Conservation (phyloP, 345 rosid genomes). For the Moricandia arvensis region DNA sequence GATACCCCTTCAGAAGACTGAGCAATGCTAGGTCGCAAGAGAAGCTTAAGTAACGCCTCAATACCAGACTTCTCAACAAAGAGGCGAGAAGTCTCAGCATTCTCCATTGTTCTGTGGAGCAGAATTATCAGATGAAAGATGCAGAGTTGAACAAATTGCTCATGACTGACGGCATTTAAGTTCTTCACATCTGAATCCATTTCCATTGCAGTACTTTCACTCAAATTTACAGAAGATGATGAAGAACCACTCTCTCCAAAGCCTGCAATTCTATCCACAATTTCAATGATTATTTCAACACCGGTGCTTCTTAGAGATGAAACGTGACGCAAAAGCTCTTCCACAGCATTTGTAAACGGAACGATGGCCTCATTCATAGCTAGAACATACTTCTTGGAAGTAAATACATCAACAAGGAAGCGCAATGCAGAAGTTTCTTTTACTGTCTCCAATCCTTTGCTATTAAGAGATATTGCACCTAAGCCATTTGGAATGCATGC, state of each 20-base stretch:
- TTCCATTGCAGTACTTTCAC: conserved; percentile 74
- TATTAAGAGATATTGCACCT: conserved; percentile 92
- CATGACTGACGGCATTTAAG: conserved; percentile 61
- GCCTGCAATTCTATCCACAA: conserved; percentile 73
- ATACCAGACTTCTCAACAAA: conserved; percentile 97
- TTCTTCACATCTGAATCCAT: conserved; percentile 77
- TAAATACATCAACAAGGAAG: conserved; percentile 79
- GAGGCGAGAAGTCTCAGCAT: conserved; percentile 84
- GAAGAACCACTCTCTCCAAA: conserved; percentile 49
- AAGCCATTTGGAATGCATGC: conserved; percentile 92
- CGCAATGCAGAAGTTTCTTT: conserved; percentile 77
- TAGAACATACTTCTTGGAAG: conserved; percentile 80
- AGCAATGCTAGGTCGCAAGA: conserved; percentile 77
- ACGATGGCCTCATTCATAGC: conserved; percentile 94
- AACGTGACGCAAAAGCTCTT: conserved; percentile 95
- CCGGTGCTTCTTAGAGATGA: conserved; percentile 77
- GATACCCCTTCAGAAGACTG: conserved; percentile 96
- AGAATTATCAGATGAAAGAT: conserved; percentile 91
- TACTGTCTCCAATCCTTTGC: conserved; percentile 87
- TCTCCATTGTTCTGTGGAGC: conserved; percentile 93
- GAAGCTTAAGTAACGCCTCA: conserved; percentile 83
- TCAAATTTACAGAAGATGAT: conserved; percentile 51
- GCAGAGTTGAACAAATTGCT: conserved; percentile 81
- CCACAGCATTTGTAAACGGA: conserved; percentile 92
- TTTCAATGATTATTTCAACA: conserved; percentile 87